phyloP scores from a whole-genome alignment of 2,329 filamentous ascomycete genomes.

The Fusarium palustre region DNA sequence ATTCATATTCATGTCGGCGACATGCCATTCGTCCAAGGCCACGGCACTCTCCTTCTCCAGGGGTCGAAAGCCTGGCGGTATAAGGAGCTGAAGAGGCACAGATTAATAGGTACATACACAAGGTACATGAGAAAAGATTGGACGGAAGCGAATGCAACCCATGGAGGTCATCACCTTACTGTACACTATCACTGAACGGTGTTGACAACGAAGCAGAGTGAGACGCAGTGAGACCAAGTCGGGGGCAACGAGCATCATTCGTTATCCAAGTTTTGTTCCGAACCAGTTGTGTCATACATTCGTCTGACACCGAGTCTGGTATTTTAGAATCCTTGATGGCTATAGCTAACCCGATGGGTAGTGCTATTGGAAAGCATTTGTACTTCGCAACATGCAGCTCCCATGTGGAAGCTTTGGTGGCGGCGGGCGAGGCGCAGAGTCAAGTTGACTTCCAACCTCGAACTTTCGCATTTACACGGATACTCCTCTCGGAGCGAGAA shows the following conservation, averaged over 20 bases:
- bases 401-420: slow-evolving; percentile 25
- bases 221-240: slow-evolving; percentile 25
- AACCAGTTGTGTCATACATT: slow-evolving; percentile 13
- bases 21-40: slow-evolving; percentile 24
- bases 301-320: slow-evolving; percentile 18
- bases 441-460: neutral
- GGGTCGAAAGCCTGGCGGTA: slow-evolving; percentile 36
- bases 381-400: neutral
- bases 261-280: slow-evolving; percentile 5
- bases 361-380: neutral
- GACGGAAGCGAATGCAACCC: slow-evolving; percentile 22
- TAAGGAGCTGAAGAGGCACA: slow-evolving; percentile 37
- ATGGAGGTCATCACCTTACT: slow-evolving; percentile 17
- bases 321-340: neutral
- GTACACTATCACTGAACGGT: slow-evolving; percentile 13
- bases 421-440: slow-evolving; percentile 26
- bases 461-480: neutral
- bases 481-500: neutral
- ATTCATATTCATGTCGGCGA: slow-evolving; percentile 31
- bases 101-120: slow-evolving; percentile 9
- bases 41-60: slow-evolving; percentile 27
- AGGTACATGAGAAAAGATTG: neutral
- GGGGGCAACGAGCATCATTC: slow-evolving; percentile 29
- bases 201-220: slow-evolving; percentile 34
- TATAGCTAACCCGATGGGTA: neutral